phyloP scores from a whole-genome alignment of 202 grass and related monocot species.

The Dendrocalamus latiflorus region DNA sequence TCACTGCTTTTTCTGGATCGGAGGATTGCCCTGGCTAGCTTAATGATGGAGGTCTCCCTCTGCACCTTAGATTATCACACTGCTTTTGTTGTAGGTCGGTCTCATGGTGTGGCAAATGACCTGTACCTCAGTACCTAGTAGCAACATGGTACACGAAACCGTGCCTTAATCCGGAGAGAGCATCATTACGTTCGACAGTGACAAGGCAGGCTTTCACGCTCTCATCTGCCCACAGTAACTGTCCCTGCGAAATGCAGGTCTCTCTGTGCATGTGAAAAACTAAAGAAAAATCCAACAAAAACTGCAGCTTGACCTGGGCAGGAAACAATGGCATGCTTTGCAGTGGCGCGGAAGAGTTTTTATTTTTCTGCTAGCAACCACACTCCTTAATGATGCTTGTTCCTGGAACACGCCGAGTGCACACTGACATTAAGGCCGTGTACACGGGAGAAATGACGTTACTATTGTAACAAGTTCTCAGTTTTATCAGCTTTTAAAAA shows the following conservation, averaged over 20 bases:
- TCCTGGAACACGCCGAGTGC: not conserved
- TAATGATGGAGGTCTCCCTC: not conserved
- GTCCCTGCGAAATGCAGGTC: not conserved
- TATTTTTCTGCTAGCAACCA: not conserved
- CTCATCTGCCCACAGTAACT: not conserved
- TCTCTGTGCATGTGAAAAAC: not conserved
- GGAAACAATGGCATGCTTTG: not conserved
- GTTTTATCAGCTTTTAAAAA: not conserved
- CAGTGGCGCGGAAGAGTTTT: not conserved
- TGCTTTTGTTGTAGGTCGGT: not conserved
- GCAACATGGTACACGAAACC: not conserved
- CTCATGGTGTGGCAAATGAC: not conserved
- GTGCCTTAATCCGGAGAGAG: not conserved
- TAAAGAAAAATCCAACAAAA: too few species aligned
- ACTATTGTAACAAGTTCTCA: not conserved
- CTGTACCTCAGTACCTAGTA: not conserved
- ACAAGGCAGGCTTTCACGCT: not conserved
- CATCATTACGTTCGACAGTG: not conserved
- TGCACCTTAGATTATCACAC: not conserved
- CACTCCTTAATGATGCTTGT: slow-evolving; percentile 19
- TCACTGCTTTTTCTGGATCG: too few species aligned
- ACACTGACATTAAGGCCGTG: not conserved
- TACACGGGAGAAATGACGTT: not conserved
- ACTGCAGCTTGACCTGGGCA: not conserved
- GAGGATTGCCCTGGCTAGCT: not conserved